Conservation (phyloP, 305 asterid species). For the Solanum hybrid region DNA sequence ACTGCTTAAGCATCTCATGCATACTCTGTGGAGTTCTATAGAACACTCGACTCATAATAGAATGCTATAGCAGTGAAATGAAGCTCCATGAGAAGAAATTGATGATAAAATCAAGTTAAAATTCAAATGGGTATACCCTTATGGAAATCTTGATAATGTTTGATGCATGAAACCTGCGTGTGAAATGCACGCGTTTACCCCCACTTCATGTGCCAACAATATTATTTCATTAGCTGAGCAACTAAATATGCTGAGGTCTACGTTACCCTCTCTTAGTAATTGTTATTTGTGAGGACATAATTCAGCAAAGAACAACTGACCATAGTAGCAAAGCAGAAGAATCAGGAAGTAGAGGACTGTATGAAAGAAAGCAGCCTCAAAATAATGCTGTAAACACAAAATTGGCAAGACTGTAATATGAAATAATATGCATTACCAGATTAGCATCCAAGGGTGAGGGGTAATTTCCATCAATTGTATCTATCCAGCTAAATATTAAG, state of each 20-base stretch:
- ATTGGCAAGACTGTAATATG: neutral
- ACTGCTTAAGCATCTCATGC: neutral
- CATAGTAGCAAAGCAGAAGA: neutral
- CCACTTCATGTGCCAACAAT: neutral
- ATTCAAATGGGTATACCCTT: neutral
- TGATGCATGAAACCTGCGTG: neutral
- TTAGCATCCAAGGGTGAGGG: constrained; percentile 92
- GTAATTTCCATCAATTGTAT: constrained; percentile 67
- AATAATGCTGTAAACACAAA: neutral
- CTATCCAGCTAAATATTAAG: constrained; percentile 97
- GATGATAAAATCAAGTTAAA: neutral
- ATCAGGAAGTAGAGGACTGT: neutral
- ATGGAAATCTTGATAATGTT: neutral
- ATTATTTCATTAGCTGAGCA: neutral
- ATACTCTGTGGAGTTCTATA: neutral
- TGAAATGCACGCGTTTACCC: neutral
- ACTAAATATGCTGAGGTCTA: neutral
- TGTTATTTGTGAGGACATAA: neutral
- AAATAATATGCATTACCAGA: constrained; percentile 45
- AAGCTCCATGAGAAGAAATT: neutral
- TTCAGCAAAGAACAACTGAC: neutral
- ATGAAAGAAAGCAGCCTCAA: neutral
- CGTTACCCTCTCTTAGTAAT: neutral
- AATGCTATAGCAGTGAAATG: neutral
- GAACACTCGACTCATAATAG: neutral